Evolutionary conservation across 768 basidiomycete genomes (phyloP).

Genomic region (Dioszegia hungarica): DNA sequence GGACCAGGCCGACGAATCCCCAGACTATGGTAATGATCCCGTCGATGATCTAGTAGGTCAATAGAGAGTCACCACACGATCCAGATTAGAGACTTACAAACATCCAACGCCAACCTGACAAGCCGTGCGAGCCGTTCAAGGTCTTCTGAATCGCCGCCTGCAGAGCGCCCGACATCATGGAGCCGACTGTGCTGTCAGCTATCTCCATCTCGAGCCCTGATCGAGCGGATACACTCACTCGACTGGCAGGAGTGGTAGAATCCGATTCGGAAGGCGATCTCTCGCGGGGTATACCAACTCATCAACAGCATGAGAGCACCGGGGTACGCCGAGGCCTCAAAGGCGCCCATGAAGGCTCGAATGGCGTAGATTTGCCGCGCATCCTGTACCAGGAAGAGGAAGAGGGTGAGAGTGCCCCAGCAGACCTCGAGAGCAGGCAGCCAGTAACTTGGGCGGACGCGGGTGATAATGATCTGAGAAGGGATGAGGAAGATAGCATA

Average conservation of each 20-base stretch:
- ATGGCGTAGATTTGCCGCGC: constrained; percentile 31
- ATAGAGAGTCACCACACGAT: background rate
- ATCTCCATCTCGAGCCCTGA: constrained; percentile 18
- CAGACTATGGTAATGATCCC: constrained; percentile 26
- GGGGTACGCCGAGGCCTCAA: constrained; percentile 38
- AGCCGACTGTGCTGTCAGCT: constrained; percentile 5
- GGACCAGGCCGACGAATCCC: constrained; percentile 26
- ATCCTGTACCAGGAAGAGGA: constrained; percentile 12
- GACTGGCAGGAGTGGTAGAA: constrained; percentile 42
- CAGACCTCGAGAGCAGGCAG: constrained; percentile 21
- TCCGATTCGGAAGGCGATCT: constrained; percentile 37
- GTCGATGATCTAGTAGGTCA: constrained; percentile 48
- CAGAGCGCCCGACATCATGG: constrained; percentile 52
- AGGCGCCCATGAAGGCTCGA: constrained; percentile 36
- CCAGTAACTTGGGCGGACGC: constrained; percentile 22
- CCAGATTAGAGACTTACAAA: constrained; percentile 8
- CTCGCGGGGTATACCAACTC: constrained; percentile 34
- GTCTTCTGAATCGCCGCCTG: constrained; percentile 52
- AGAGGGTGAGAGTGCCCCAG: constrained; percentile 31
- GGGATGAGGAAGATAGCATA: constrained; percentile 11
- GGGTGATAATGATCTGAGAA: constrained; percentile 34
- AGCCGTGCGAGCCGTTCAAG: constrained; percentile 50
- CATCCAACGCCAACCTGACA: constrained; percentile 50
- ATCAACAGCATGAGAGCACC: constrained; percentile 29
- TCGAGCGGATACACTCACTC: too few relatives aligned